These are phyloP conservation scores for Zelopaecilomyces penicillatus DNA, from an alignment of 2,329 filamentous ascomycete species.

Conservation along the genomic window DNA sequence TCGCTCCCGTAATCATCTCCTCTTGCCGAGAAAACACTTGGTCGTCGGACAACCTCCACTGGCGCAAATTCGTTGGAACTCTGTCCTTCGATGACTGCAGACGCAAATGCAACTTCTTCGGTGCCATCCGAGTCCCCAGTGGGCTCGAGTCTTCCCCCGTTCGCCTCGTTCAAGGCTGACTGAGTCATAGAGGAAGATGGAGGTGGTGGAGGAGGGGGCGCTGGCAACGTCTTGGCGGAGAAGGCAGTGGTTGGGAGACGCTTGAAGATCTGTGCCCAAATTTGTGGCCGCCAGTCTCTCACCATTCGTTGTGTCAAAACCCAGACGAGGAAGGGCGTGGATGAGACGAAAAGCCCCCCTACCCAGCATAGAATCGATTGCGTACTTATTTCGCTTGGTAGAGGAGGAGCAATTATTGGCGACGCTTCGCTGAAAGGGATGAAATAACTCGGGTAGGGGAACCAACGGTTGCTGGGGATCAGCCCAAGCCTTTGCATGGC, in stretches of 20 bases:
- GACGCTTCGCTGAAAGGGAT: conserved; percentile 46
- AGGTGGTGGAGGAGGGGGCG: conserved; percentile 13
- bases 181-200: conserved; percentile 9
- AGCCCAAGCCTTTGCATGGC: conserved; percentile 45
- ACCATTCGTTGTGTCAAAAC: conserved; percentile 33
- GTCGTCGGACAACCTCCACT: conserved; percentile 30
- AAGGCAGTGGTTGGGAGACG: conserved; percentile 32
- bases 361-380: conserved; percentile 35
- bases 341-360: conserved; percentile 31
- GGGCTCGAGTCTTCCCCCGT: not conserved
- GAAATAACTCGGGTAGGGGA: conserved; percentile 43
- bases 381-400: conserved; percentile 28
- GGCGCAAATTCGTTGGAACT: conserved; percentile 16
- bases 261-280: conserved; percentile 32
- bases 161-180: conserved; percentile 1
- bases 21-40: conserved; percentile 39
- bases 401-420: conserved; percentile 39
- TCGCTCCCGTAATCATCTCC: conserved; percentile 47
- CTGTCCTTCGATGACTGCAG: conserved; percentile 16
- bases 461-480: conserved; percentile 28
- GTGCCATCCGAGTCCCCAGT: conserved; percentile 2
- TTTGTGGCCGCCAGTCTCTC: conserved; percentile 24
- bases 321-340: conserved; percentile 40
- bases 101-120: conserved; percentile 1
- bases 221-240: conserved; percentile 15